Base-by-base conservation (phyloP, 1,284 basidiomycete genomes). In the Takashimella tepidaria region DNA sequence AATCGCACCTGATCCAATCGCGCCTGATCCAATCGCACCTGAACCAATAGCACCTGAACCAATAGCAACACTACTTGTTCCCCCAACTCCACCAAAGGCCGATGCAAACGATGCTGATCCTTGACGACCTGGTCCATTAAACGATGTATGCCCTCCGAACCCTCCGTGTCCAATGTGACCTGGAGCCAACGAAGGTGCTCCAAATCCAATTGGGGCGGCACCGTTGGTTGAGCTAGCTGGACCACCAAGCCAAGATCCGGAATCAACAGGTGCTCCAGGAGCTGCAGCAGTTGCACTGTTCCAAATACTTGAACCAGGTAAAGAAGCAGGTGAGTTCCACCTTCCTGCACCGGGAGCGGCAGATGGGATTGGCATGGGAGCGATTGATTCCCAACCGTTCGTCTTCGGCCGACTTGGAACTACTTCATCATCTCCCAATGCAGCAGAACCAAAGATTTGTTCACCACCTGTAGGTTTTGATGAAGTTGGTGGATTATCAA, bases 351-450 rank as follows among this genome's bases (percentile, higher is more conserved):
- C 68, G 11, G 64, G 65, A 2, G 63, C 62, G 23, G 58, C 55
- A 13, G 59, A 45, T 37, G 47, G n/a, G n/a, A n/a, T n/a, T n/a
- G n/a, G 46, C 46, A 20, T 23, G n/a, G 25, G 46, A 27, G 47
- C 61, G 56, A 12, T 56, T 60, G 43, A 62, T 64, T 21, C 60
- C 64, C 16, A 60, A 42, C 12, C 43, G 47, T 24, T 62, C 47
- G 25, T 67, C 58, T 19, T 56, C 40, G 12, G 59, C 57, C 12
- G 67, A 61, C 49, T 63, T 57, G 26, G 31, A 8, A 68, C 67
- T 45, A 70, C 64, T 56, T 66, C 67, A 55, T 70, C 67, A 43
- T 70, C 68, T 31, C 68, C 68, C 4, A 70, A 61, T n/a, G 68
- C 68, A 8, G 68, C 68, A 1, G 68, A 70, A 13, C 68, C 68